Conservation (phyloP, 208 protist genomes). For the Porcisia hertigi region DNA sequence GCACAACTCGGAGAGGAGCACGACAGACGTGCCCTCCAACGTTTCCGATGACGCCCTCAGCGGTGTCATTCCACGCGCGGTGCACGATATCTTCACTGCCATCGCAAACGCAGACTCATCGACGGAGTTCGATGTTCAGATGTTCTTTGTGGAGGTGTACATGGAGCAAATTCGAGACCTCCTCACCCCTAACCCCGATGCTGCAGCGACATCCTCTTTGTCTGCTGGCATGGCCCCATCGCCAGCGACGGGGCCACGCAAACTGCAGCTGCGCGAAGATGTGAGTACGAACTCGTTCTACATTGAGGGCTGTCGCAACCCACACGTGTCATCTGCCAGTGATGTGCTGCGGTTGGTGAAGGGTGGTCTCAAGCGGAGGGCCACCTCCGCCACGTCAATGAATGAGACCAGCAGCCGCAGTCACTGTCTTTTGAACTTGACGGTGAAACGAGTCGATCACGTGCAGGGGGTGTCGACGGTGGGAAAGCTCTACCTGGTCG, state of each 20-base stretch:
- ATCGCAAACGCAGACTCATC: constrained; percentile 62
- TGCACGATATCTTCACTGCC: constrained; percentile 89
- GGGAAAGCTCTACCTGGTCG: constrained; percentile 90
- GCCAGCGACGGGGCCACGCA: constrained; percentile 4
- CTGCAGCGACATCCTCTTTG: not conserved
- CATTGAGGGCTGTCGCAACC: constrained; percentile 88
- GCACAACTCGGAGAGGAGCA: not conserved
- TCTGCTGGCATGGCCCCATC: not conserved
- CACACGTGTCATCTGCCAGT: constrained; percentile 72
- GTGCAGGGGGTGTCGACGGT: constrained; percentile 60
- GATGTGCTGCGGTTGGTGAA: constrained; percentile 90
- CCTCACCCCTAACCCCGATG: constrained; percentile 45
- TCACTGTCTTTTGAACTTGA: constrained; percentile 87
- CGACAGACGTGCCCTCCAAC: not conserved
- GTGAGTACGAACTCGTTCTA: constrained; percentile 71
- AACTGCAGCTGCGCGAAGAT: constrained; percentile 77
- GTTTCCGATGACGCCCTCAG: constrained; percentile 18
- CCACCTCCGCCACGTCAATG: constrained; percentile 85
- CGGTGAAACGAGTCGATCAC: constrained; percentile 65
- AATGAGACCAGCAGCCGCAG: constrained; percentile 88
- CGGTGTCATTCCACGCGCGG: constrained; percentile 94
- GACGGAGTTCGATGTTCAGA: constrained; percentile 93
- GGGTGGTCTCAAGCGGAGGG: constrained; percentile 64
- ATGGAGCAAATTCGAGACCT: constrained; percentile 97
- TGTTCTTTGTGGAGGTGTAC: constrained; percentile 98